A percentile compares a stretch with the other conserved stretches of the same genome.
These are phyloP conservation scores for Elongisporangium anandrum DNA, from an alignment of 352 stramenopile species.

Conservation along the genomic window DNA sequence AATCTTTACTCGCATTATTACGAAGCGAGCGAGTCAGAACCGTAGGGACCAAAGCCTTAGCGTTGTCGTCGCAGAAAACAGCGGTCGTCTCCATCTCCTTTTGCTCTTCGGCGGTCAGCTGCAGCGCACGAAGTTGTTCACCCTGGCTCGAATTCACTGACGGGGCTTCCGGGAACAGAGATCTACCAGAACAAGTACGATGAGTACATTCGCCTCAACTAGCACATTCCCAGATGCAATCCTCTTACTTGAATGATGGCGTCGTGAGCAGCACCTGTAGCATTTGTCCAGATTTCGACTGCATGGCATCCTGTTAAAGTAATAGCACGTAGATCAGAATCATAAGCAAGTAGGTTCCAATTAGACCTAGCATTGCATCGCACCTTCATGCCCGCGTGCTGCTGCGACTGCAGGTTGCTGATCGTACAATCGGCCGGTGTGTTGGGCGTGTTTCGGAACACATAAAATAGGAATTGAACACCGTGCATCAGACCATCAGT, in stretches of 20 bases:
- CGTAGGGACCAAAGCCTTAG: slow-evolving; percentile 56
- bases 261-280: slow-evolving; percentile 77
- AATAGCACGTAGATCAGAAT: not conserved
- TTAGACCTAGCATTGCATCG: not conserved
- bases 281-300: slow-evolving; percentile 82
- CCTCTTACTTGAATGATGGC: slow-evolving; percentile 73
- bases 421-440: slow-evolving; percentile 82
- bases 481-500: slow-evolving; percentile 83
- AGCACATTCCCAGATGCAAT: not conserved
- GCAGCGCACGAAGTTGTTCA: slow-evolving; percentile 37
- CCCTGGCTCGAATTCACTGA: slow-evolving; percentile 30
- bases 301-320: slow-evolving; percentile 55
- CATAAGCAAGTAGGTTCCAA: no score
- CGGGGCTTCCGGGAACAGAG: slow-evolving; percentile 45
- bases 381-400: slow-evolving; percentile 76
- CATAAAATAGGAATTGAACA: slow-evolving; percentile 86
- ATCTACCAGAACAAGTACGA: slow-evolving; percentile 4
- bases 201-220: not conserved
- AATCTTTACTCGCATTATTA: slow-evolving; percentile 24
- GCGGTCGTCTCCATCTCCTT: slow-evolving; percentile 63
- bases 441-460: slow-evolving; percentile 80
- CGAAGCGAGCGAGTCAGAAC: slow-evolving; percentile 55
- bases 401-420: slow-evolving; percentile 74
- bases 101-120: slow-evolving; percentile 69
- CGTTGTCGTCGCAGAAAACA: slow-evolving; percentile 68